phyloP scores from a whole-genome alignment of 805 yeast species.

The Yamadazyma akitaensis region DNA sequence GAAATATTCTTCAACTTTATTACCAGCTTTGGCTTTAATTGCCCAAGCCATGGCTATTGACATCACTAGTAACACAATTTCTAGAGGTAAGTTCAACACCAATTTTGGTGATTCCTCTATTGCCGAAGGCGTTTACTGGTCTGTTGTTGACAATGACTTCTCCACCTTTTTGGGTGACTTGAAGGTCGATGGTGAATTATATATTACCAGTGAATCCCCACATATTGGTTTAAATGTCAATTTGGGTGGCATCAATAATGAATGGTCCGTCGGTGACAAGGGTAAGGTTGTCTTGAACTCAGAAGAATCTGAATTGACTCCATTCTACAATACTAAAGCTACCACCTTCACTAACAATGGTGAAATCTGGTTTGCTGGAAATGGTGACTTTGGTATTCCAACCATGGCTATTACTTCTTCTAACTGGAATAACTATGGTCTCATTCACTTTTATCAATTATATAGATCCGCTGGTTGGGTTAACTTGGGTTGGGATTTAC shows the following conservation, averaged over 20 bases:
- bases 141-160: conserved; percentile 23
- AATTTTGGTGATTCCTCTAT: conserved; percentile 21
- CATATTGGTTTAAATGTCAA: conserved; percentile 18
- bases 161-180: conserved; percentile 23
- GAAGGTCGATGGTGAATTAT: conserved; percentile 22
- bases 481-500: conserved; percentile 17
- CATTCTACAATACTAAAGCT: conserved; percentile 20
- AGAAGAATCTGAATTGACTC: conserved; percentile 17
- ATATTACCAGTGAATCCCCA: conserved; percentile 18
- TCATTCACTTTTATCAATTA: conserved; percentile 20
- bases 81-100: conserved; percentile 14
- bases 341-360: conserved; percentile 23
- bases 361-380: conserved; percentile 22
- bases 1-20: conserved; percentile 11
- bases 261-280: conserved; percentile 13
- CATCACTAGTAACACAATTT: conserved; percentile 14
- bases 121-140: conserved; percentile 24
- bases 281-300: conserved; percentile 27
- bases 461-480: conserved; percentile 20
- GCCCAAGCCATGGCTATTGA: conserved; percentile 15
- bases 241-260: conserved; percentile 13
- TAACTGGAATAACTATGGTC: conserved; percentile 20
- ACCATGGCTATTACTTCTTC: conserved; percentile 16
- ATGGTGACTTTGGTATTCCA: conserved; percentile 20
- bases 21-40: conserved; percentile 15